These are phyloP conservation scores for Penicillium antarcticum DNA, from an alignment of 495 filamentous ascomycete genomes.

Conservation along the genomic window DNA sequence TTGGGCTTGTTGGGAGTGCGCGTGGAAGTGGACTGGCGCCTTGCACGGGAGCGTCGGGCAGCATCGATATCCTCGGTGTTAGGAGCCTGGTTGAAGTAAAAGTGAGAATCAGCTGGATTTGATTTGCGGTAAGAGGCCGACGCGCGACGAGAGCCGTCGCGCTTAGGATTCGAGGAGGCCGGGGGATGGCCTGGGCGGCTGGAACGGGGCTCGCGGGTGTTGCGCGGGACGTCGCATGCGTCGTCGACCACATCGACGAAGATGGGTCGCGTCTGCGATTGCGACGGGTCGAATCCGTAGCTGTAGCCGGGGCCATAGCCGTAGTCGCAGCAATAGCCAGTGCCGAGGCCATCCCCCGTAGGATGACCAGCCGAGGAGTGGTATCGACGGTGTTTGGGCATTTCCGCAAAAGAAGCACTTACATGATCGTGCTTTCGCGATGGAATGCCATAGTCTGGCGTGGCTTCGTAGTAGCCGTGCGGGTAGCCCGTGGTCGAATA, in stretches of 20 bases:
- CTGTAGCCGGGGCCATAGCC: slow-evolving; percentile 12
- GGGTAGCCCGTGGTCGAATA: slow-evolving; percentile 31
- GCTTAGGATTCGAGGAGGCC: slow-evolving; percentile 15
- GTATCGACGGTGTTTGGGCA: slow-evolving; percentile 35
- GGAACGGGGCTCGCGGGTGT: slow-evolving; percentile 26
- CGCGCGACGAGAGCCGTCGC: slow-evolving; percentile 34
- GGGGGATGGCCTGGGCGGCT: slow-evolving; percentile 23
- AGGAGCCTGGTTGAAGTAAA: slow-evolving; percentile 50
- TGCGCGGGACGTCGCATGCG: slow-evolving; percentile 43
- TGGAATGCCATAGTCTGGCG: slow-evolving; percentile 47
- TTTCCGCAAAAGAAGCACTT: slow-evolving; percentile 52
- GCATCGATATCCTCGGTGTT: slow-evolving; percentile 41
- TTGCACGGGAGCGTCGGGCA: slow-evolving; percentile 41
- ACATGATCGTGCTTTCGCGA: slow-evolving; percentile 55
- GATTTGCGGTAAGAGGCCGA: slow-evolving; percentile 43
- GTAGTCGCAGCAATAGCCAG: slow-evolving; percentile 10
- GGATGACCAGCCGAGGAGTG: slow-evolving; percentile 36
- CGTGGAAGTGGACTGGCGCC: slow-evolving; percentile 50
- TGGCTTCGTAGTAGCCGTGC: slow-evolving; percentile 39
- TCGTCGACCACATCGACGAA: slow-evolving; percentile 54
- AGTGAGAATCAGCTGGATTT: slow-evolving; percentile 51
- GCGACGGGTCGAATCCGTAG: slow-evolving; percentile 26
- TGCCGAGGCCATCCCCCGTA: slow-evolving; percentile 40
- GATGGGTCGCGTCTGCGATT: slow-evolving; percentile 50
- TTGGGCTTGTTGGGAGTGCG: slow-evolving; percentile 44